Evolutionary conservation across 257 asterid genomes (phyloP), one percentile per base, ranked within the genome.

Genomic region (Ballota nigra): DNA sequence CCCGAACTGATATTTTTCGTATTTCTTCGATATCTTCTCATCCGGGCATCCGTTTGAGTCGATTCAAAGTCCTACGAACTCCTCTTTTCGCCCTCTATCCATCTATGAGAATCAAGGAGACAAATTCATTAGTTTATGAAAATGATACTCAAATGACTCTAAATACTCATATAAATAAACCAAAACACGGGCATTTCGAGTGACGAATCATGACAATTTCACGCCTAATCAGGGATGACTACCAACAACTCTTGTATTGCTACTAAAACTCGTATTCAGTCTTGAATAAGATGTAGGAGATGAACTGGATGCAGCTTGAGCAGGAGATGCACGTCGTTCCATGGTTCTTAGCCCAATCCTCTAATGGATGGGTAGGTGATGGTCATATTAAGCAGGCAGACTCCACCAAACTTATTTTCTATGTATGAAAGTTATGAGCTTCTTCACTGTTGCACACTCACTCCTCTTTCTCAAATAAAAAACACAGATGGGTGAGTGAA

Each of bases 231-330:
- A n/a, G 52, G 72, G 90, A 41, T 77, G 92, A 41, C 77, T 69
- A 18, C 72, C 40, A 38, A 1, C 16, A 31, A 9, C 49, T 36
- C 79, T 19, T 51, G 43, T 26, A 16, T 71, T 74, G 2, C 84
- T 67, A 62, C 68, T 67, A 20, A 65, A 33, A 71, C 59, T 61
- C 1, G 69, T 29, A 31, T 72, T 85, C 13, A 20, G 61, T 70
- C 87, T 72, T 5, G 77, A 72, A 76, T 79, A 78, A 55, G 86
- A 57, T 18, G 12, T 47, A 5, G 79, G n/a, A 18, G 83, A 71
- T 38, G 86, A 74, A 63, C 70, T 71, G 41, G 87, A 84, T 19
- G 81, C 68, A 6, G 68, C 55, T 57, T 22, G 86, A 41, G 64
- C 69, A 40, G 83, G 82, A 20, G 87, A 75, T 6, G 56, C 61